phyloP scores from a whole-genome alignment of 345 rosid genomes.

The Murraya paniculata region DNA sequence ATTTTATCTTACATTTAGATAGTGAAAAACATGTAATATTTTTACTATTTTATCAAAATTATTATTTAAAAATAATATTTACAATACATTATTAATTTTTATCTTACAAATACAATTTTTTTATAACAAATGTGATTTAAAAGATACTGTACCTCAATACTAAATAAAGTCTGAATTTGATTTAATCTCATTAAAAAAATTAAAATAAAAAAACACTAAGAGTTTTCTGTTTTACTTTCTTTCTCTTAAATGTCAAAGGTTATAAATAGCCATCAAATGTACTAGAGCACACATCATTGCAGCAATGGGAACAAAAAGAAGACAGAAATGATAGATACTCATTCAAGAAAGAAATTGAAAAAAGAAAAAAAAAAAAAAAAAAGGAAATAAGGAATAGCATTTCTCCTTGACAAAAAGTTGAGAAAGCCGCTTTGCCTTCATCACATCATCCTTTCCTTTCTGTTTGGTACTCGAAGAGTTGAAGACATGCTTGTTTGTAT shows the following conservation, averaged over 20 bases:
- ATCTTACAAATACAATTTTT: too few species aligned
- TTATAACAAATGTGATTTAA: fast-evolving
- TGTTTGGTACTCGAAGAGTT: too few species aligned
- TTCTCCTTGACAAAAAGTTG: background rate
- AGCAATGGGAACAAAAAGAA: conserved; percentile 13
- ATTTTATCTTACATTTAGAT: too few species aligned
- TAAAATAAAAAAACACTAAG: too few species aligned
- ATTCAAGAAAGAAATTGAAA: background rate
- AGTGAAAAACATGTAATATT: too few species aligned
- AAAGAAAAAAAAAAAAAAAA: background rate
- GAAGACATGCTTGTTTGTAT: background rate
- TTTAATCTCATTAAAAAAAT: too few species aligned
- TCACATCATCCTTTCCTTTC: background rate
- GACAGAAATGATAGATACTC: conserved; percentile 6
- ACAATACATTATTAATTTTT: too few species aligned
- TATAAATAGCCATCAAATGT: background rate
- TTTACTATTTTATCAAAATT: too few species aligned
- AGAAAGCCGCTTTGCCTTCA: background rate
- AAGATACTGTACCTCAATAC: fast-evolving
- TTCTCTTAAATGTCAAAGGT: background rate
- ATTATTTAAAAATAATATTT: too few species aligned
- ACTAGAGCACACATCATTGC: conserved; percentile 10
- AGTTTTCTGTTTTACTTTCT: background rate
- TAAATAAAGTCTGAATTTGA: fast-evolving
- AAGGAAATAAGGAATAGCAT: background rate